These are phyloP conservation scores for Plasmopara viticola DNA, from an alignment of 352 stramenopile genomes.

Conservation along the genomic window DNA sequence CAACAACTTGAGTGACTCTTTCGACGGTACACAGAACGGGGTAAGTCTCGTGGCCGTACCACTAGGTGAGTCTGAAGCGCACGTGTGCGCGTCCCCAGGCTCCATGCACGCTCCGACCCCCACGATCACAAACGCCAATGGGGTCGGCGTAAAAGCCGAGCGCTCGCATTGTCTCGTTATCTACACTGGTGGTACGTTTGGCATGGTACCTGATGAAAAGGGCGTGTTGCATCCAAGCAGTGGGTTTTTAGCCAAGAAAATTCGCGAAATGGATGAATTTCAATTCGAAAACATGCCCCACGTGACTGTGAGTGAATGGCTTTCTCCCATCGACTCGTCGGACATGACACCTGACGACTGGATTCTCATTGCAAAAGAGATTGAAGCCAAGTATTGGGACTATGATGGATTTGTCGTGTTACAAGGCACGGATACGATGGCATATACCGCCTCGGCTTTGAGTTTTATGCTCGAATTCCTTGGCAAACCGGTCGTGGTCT, in stretches of 20 bases:
- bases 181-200: constrained; percentile 90
- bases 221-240: constrained; percentile 78
- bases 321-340: constrained; percentile 86
- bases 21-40: constrained; percentile 25
- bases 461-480: constrained; percentile 98
- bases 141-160: constrained; percentile 16
- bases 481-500: constrained; percentile 94
- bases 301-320: constrained; percentile 73
- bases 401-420: constrained; percentile 97
- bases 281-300: constrained; percentile 72
- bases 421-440: constrained; percentile 97
- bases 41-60: constrained; percentile 30
- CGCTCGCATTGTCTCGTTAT: constrained; percentile 76
- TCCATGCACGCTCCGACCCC: constrained; percentile 18
- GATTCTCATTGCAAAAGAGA: constrained; percentile 88
- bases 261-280: constrained; percentile 85
- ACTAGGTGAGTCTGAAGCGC: constrained; percentile 11
- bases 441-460: constrained; percentile 92
- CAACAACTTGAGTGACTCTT: constrained; percentile 21
- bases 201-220: constrained; percentile 75
- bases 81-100: constrained; percentile 21
- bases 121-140: constrained; percentile 13
- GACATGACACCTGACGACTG: constrained; percentile 89
- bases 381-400: constrained; percentile 91
- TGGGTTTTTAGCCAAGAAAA: constrained; percentile 86